phyloP scores from a whole-genome alignment of 306 rosid genomes.

The Lupinus albus region DNA sequence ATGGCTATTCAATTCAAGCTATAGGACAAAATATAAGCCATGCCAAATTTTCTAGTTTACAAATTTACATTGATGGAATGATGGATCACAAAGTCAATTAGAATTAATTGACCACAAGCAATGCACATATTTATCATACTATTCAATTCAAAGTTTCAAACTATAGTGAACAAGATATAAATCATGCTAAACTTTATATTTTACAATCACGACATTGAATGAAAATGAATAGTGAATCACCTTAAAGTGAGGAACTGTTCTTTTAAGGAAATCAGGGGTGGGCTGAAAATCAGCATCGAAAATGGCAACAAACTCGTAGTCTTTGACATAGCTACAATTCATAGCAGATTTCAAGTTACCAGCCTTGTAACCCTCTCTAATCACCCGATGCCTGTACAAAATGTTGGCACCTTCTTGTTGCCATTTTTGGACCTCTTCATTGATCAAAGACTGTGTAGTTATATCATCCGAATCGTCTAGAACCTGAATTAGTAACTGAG shows the following conservation, averaged over 20 bases:
- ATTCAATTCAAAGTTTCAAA: neutral
- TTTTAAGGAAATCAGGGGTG: constrained; percentile 73
- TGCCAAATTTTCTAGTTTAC: neutral
- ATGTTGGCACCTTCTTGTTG: constrained; percentile 75
- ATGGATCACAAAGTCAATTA: constrained; percentile 10
- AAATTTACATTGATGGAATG: too few species aligned
- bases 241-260: constrained; percentile 87
- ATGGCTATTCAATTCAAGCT: constrained; percentile 10
- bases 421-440: constrained; percentile 80
- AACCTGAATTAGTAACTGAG: constrained; percentile 71
- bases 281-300: constrained; percentile 97
- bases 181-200: neutral
- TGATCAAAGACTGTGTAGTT: constrained; percentile 63
- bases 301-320: constrained; percentile 80
- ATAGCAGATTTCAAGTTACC: constrained; percentile 94
- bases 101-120: constrained; percentile 10
- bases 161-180: constrained; percentile 15
- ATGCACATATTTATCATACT: neutral
- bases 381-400: constrained; percentile 72
- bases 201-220: constrained; percentile 16
- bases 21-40: constrained; percentile 12
- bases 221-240: constrained; percentile 40
- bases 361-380: constrained; percentile 90
- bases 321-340: constrained; percentile 85
- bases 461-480: constrained; percentile 93